These are phyloP conservation scores for Neurospora hispaniola DNA, from an alignment of 495 filamentous ascomycete genomes.

Conservation along the genomic window DNA sequence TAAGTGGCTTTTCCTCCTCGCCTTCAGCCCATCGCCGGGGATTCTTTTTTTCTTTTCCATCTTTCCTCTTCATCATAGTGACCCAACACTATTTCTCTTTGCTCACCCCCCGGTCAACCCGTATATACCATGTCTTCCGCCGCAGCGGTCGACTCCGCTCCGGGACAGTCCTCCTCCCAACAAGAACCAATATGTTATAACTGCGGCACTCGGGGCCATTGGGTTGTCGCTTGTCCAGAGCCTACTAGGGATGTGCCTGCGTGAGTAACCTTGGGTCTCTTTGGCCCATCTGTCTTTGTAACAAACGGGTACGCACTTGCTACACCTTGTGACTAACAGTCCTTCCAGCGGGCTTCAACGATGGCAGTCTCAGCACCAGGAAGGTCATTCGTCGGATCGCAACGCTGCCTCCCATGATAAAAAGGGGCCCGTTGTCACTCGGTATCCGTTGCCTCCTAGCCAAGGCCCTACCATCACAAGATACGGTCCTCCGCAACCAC, in stretches of 20 bases:
- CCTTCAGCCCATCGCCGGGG: background rate
- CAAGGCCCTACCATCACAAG: constrained; percentile 14
- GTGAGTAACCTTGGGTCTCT: constrained; percentile 37
- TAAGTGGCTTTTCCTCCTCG: background rate
- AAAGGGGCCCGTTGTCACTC: constrained; percentile 33
- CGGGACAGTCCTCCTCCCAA: constrained; percentile 21
- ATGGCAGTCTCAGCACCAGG: constrained; percentile 29
- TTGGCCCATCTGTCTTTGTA: background rate
- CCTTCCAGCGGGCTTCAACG: constrained; percentile 26
- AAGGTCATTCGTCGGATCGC: constrained; percentile 19
- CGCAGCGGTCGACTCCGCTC: constrained; percentile 24
- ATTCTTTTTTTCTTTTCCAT: background rate
- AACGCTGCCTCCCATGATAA: constrained; percentile 17
- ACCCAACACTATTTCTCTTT: background rate
- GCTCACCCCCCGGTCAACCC: background rate
- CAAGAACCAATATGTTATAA: constrained; percentile 40
- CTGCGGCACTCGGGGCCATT: constrained; percentile 38
- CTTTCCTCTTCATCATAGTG: background rate
- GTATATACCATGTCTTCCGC: background rate
- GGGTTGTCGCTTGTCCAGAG: constrained; percentile 41
- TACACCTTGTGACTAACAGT: constrained; percentile 12
- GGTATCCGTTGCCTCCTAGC: constrained; percentile 27
- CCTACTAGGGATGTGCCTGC: constrained; percentile 39
- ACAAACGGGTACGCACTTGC: background rate
- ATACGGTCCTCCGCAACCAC: constrained; percentile 19